phyloP scores from a whole-genome alignment of 1,284 basidiomycete genomes.

The Gomphus sp. region DNA sequence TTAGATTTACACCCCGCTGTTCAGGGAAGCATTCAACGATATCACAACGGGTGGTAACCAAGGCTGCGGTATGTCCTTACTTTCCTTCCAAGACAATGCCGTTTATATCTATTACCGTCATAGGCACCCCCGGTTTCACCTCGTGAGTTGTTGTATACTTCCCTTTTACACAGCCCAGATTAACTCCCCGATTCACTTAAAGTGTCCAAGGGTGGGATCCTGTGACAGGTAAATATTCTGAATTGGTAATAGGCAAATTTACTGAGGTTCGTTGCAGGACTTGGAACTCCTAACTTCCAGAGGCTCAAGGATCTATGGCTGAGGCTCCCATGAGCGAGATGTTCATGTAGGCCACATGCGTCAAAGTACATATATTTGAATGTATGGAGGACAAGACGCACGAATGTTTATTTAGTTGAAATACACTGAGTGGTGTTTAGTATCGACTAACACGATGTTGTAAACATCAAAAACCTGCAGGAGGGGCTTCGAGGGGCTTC shows the following conservation, averaged over 20 bases:
- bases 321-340: neutral
- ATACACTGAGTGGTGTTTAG: too few relatives aligned
- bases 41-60: conserved; percentile 38
- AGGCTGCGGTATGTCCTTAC: conserved; percentile 29
- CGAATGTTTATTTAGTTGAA: too few relatives aligned
- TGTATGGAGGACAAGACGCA: too few relatives aligned
- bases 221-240: conserved; percentile 23
- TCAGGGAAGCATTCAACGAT: conserved; percentile 35
- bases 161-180: neutral
- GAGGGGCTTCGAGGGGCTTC: too few relatives aligned
- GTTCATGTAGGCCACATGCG: neutral
- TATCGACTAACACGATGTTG: too few relatives aligned
- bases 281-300: conserved; percentile 8
- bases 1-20: conserved; percentile 30
- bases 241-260: neutral
- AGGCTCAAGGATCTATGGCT: conserved; percentile 5
- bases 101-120: neutral
- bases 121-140: conserved; percentile 10
- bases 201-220: conserved; percentile 28
- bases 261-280: neutral
- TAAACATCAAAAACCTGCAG: too few relatives aligned
- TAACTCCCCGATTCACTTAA: neutral
- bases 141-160: conserved; percentile 1
- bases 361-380: neutral
- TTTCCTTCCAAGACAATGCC: neutral